These are phyloP conservation scores for Acanthamoeba divionensis DNA, from an alignment of 208 protist genomes.

Conservation along the genomic window DNA sequence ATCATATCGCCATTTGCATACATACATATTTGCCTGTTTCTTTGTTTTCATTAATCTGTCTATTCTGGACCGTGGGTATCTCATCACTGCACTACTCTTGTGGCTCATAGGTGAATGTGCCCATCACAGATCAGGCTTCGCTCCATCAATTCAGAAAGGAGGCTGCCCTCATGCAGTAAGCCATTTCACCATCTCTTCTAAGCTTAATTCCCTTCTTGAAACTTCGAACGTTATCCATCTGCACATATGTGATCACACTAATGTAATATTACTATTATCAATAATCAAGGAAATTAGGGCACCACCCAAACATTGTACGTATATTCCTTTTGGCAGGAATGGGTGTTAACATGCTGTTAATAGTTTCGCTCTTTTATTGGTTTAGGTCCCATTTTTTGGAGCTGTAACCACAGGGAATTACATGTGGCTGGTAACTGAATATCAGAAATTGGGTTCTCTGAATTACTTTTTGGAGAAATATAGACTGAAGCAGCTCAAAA, in stretches of 20 bases:
- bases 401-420: constrained; percentile 1
- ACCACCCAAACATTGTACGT: constrained; percentile 41
- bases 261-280: background rate
- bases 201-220: background rate
- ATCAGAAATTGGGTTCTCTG: constrained; percentile 26
- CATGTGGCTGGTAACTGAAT: constrained; percentile 45
- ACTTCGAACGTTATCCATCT: background rate
- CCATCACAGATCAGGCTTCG: background rate
- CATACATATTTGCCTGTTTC: too few relatives aligned
- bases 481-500: background rate
- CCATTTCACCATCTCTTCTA: background rate
- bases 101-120: background rate
- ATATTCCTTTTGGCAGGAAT: too few relatives aligned
- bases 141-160: constrained; percentile 32
- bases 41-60: too few relatives aligned
- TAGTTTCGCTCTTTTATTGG: too few relatives aligned
- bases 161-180: constrained; percentile 38
- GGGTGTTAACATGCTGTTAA: too few relatives aligned
- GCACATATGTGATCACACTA: background rate
- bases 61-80: too few relatives aligned
- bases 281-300: constrained; percentile 5
- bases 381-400: constrained; percentile 13
- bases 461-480: constrained; percentile 12
- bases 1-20: too few relatives aligned
- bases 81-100: too few relatives aligned